Evolutionary conservation across 2,329 filamentous ascomycete species (phyloP), one percentile per base, ranked within the genome.

Genomic region (Cladosporium sp.): DNA sequence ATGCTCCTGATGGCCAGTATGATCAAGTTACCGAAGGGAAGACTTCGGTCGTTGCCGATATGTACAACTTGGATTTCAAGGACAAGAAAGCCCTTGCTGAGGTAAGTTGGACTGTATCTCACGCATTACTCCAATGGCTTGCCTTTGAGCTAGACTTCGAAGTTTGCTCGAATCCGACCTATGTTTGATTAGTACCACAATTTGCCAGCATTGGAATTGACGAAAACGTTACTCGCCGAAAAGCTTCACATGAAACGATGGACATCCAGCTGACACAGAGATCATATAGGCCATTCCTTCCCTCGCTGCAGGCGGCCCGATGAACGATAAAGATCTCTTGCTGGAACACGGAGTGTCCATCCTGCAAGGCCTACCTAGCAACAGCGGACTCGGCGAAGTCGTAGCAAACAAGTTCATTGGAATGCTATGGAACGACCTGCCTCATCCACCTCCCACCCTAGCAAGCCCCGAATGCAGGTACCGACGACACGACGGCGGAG

Each of bases 351-450:
- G 78, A 17, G 79, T 83, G 1, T 68, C 76, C 12, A 80, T 82
- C 77, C 74, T 83, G 19, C 80, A 82, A 61, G 69, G 72, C 1
- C 68, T 82, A n/a, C 80, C 80, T 8, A 62, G 70, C 14, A 79
- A 81, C 68, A 82, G 79, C 63, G 74, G 78, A 12, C 70, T 82
- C n/a, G 75, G 76, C 51, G 66, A 73, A 42, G 75, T 72, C n/a
- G 72, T 80, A 6, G 79, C 79, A 3, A 74, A 80, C 67, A 74
- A 74, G 20, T 82, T 82, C 68, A 81, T 82, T 59, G 71, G 70
- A 5, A 80, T 82, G 79, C 73, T 83, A 3, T 83, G 77, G 74
- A 67, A 78, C 60, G 80, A 82, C 63, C 70, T 83, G 14, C 80
- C 80, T 34, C 80, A 83, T 65, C 80, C 80, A 12, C 70, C 78